These are phyloP conservation scores for Chalciporus chontae DNA, from an alignment of 768 basidiomycete genomes.

Conservation along the genomic window DNA sequence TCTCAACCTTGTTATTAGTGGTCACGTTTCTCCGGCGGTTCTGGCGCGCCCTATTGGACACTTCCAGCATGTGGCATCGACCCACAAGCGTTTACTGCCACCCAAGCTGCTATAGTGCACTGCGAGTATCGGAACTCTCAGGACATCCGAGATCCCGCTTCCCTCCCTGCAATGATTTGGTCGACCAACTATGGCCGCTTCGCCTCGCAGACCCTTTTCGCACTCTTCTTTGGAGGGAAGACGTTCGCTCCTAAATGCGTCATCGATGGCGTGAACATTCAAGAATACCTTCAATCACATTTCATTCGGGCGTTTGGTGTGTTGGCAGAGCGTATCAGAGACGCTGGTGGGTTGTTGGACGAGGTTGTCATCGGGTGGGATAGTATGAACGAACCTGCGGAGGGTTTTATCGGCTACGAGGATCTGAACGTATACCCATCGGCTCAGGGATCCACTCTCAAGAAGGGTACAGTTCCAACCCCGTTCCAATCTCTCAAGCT, in stretches of 20 bases:
- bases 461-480: conserved; percentile 85
- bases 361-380: conserved; percentile 97
- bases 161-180: conserved; percentile 95
- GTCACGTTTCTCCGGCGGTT: conserved; percentile 94
- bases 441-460: conserved; percentile 67
- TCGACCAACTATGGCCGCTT: conserved; percentile 92
- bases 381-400: conserved; percentile 90
- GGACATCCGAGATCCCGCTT: conserved; percentile 58
- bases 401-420: conserved; percentile 66
- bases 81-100: conserved; percentile 79
- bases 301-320: conserved; percentile 72
- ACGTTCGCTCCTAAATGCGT: conserved; percentile 88
- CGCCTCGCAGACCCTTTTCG: conserved; percentile 84
- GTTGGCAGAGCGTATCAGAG: conserved; percentile 71
- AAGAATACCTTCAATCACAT: conserved; percentile 80
- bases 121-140: conserved; percentile 73
- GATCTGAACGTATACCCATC: conserved; percentile 65
- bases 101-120: conserved; percentile 83
- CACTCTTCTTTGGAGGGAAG: conserved; percentile 90
- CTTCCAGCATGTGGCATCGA: conserved; percentile 87
- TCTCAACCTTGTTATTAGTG: conserved; percentile 47
- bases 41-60: conserved; percentile 94
- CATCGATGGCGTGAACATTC: conserved; percentile 89
- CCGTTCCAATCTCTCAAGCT: conserved; percentile 80
- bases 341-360: conserved; percentile 75